Evolutionary conservation across 2,329 filamentous ascomycete species (phyloP).

Genomic region (Berkeleyomyces rouxiae): DNA sequence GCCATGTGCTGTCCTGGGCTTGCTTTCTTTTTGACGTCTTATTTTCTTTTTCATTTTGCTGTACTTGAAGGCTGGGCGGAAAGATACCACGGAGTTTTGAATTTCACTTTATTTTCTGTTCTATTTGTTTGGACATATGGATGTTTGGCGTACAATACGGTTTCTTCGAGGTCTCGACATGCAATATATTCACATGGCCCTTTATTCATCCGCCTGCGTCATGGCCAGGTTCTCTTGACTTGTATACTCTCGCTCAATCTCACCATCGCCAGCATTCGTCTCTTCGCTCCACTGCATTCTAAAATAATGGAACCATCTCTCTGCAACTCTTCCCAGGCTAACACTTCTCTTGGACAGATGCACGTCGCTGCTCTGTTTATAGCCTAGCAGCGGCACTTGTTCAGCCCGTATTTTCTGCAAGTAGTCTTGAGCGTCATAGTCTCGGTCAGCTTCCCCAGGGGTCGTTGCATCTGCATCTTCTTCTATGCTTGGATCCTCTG

Average conservation of each 20-base stretch:
- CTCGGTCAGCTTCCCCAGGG: background rate
- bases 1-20: background rate
- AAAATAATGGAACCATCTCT: slow-evolving; percentile 8
- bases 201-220: slow-evolving; percentile 6
- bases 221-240: slow-evolving; percentile 3
- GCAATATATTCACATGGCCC: background rate
- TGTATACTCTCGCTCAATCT: background rate
- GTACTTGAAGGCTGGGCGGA: background rate
- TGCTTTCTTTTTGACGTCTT: background rate
- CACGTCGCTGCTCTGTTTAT: slow-evolving; percentile 9
- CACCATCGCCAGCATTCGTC: background rate
- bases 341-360: slow-evolving; percentile 9
- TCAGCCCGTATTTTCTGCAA: background rate
- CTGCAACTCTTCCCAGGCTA: background rate
- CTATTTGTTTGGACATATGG: slow-evolving; percentile 2
- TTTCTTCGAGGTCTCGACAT: background rate
- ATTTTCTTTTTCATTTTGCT: background rate
- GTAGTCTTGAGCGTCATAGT: background rate
- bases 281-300: background rate
- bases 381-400: slow-evolving; percentile 11
- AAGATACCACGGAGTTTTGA: background rate
- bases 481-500: background rate
- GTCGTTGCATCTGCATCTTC: background rate
- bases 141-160: background rate
- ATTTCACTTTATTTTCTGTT: slow-evolving; percentile 8